Evolutionary conservation across 2,329 filamentous ascomycete genomes (phyloP), one percentile per base, ranked within the genome.

Genomic region (Colletotrichum liaoningense): DNA sequence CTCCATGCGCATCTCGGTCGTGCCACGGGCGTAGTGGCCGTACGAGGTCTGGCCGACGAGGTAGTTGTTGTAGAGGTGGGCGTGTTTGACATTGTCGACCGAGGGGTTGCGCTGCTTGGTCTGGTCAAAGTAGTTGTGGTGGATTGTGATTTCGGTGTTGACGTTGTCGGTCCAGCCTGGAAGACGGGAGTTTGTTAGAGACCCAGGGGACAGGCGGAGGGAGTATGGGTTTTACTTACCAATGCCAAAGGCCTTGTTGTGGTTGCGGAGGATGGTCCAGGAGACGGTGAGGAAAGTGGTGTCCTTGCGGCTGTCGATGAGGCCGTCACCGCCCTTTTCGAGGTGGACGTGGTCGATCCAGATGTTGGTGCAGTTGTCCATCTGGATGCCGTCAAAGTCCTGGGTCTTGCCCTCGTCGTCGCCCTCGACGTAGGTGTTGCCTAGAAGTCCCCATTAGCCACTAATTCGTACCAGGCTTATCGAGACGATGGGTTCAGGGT

Each of bases 21-120:
- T 69, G 12, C 77, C 78, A 9, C 77, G 76, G 12, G 76, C 74
- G 63, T 78, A 78, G 75, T 78, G 77, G 9, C 78, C 77, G 63
- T 78, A 78, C 2, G 75, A 77, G 11, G 74, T 77, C 56, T 74
- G 67, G 6, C 76, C 76, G 66, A 75, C 63, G 22, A 78, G 73
- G 62, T 78, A 77, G 70, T 79, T 79, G 70, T 79, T 79, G 77
- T 79, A 79, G n/a, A 79, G 62, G 58, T 79, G 78, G 26, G 75
- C 77, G 64, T 77, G 63, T 52, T 74, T 74, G 42, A 79, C 72
- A 67, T 78, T 78, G 75, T 78, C 78, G 55, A 73, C 76, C 3
- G 76, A 76, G 2, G 77, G 78, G 70, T 79, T 79, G 57, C 78
- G 77, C 68, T 78, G 76, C 9, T 57, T 75, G 19, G 77, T 79